Evolutionary conservation across 345 rosid genomes (phyloP).

Genomic region (Brassica rapa): DNA sequence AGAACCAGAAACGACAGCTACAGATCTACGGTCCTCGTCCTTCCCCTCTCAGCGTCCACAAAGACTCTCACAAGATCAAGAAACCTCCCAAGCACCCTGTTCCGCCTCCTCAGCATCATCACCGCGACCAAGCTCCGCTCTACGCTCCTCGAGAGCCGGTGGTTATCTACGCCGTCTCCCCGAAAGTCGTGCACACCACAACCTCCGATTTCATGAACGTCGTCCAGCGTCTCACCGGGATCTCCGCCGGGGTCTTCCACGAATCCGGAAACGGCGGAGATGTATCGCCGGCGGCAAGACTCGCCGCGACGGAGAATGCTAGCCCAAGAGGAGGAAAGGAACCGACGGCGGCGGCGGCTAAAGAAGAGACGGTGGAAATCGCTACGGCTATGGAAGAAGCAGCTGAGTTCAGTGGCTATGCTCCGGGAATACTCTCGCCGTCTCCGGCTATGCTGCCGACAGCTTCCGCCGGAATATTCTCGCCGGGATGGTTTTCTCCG

Average conservation of each 20-base stretch:
- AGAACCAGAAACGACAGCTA: conserved; percentile 42
- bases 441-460: conserved; percentile 61
- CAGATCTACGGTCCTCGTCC: conserved; percentile 85
- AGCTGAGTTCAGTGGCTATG: conserved; percentile 41
- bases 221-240: conserved; percentile 87
- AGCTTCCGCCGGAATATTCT: conserved; percentile 52
- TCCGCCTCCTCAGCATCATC: conserved; percentile 21
- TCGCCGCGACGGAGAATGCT: conserved; percentile 72
- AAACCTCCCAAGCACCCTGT: conserved; percentile 62
- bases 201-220: conserved; percentile 69
- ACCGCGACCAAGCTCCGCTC: conserved; percentile 25
- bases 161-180: conserved; percentile 82
- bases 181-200: conserved; percentile 73
- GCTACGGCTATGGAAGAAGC: conserved; percentile 31
- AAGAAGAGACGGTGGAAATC: conserved; percentile 31
- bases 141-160: conserved; percentile 46
- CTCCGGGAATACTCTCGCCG: conserved; percentile 79
- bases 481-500: conserved; percentile 65
- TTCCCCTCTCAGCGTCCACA: conserved; percentile 59
- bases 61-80: conserved; percentile 65
- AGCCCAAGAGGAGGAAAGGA: conserved; percentile 53
- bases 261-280: conserved; percentile 45
- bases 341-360: conserved; percentile 3
- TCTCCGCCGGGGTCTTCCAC: conserved; percentile 53
- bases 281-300: conserved; percentile 79